Base-by-base conservation (phyloP, 495 filamentous ascomycete genomes). In the Penicillium manginii region DNA sequence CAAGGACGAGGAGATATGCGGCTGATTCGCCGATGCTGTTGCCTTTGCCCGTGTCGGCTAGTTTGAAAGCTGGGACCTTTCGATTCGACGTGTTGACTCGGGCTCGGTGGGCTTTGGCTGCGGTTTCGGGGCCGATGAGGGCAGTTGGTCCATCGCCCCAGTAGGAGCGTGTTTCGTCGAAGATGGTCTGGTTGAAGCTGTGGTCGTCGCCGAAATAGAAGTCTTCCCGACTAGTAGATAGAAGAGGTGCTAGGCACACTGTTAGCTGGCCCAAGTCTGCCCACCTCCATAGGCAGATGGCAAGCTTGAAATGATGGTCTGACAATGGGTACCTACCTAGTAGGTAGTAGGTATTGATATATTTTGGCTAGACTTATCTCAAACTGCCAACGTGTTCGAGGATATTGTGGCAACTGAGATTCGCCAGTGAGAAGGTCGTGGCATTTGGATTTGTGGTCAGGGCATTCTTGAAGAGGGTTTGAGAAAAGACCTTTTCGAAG, bases 141-240 rank as follows among this genome's bases (percentile, higher is more conserved):
- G 19, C 7, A 5, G 2, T n/a, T 53, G 10, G 14, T n/a, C n/a
- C n/a, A n/a, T n/a, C n/a, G n/a, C n/a, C n/a, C 50, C 50, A 53
- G 50, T 35, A 19, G 1, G 37, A 21, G 32, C 18, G 50, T 23
- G 50, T 53, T 23, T 53, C n/a, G 10, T 35, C 32, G 32, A 53
- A 53, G 5, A 42, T n/a, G 8, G 21, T 10, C 12, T 21, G 31
- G 19, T 53, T 42, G 19, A 53, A 53, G 10, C 1, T 18, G 33
- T 23, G 32, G 7, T 53, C 50, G 50, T 53, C 37, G 14, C 31
- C 37, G 50, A 42, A 53, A 11, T 53, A 53, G 35, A 39, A 53
- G 14, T 53, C 50, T n/a, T 40, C 32, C 18, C 33, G 50, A 23
- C 50, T 53, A 49, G 12, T 17, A 8, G 8, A 19, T 21, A 9